Evolutionary conservation across 179 eudicot species (phyloP).

Genomic region (Beta corolliflora): DNA sequence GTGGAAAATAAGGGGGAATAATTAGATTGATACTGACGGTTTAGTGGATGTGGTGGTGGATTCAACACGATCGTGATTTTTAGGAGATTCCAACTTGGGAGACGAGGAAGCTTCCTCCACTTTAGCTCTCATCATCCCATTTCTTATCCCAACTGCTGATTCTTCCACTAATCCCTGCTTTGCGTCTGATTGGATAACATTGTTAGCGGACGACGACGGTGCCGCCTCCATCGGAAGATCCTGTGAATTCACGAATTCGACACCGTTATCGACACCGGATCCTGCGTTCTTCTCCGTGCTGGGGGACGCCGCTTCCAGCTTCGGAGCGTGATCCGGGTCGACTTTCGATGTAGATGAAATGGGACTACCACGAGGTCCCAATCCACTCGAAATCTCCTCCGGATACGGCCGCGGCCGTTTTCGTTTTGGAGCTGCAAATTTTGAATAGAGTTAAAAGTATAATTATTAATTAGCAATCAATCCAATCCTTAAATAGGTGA

Average conservation of each 20-base stretch:
- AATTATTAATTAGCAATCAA: too few relatives aligned
- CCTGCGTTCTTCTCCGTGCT: constrained; percentile 44
- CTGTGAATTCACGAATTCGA: constrained; percentile 32
- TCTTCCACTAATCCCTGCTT: constrained; percentile 31
- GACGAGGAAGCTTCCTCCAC: constrained; percentile 55
- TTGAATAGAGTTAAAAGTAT: background rate
- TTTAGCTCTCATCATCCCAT: constrained; percentile 43
- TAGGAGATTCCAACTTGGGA: constrained; percentile 49
- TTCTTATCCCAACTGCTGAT: constrained; percentile 32
- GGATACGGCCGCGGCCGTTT: constrained; percentile 63
- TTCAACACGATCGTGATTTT: constrained; percentile 47
- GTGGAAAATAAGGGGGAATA: constrained; percentile 10
- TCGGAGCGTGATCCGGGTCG: constrained; percentile 51
- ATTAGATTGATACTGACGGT: constrained; percentile 52
- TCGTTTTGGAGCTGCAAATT: constrained; percentile 75
- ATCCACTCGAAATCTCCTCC: constrained; percentile 42
- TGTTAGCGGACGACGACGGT: background rate
- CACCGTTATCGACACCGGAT: constrained; percentile 42
- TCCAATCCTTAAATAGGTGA: background rate
- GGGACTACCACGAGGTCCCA: constrained; percentile 41
- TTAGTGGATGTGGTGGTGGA: constrained; percentile 37
- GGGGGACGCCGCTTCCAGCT: constrained; percentile 42
- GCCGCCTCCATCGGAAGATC: background rate
- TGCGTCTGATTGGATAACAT: constrained; percentile 16
- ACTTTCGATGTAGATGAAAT: constrained; percentile 41